Evolutionary conservation across 352 stramenopile species (phyloP).

Genomic region (Pythium sukuiense): DNA sequence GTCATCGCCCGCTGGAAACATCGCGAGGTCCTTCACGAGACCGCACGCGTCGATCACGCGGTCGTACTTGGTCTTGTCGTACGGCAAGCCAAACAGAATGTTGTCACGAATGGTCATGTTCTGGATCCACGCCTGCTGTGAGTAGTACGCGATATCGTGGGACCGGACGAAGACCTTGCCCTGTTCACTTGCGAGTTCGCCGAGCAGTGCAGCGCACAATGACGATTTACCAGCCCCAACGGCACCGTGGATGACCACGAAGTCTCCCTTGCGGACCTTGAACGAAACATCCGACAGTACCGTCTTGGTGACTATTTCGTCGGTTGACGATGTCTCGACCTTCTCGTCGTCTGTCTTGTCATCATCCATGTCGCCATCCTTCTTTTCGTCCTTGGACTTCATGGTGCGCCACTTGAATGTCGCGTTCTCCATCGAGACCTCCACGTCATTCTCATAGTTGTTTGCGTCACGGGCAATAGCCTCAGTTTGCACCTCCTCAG

Average conservation of each 20-base stretch:
- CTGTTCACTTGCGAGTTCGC: slow-evolving; percentile 82
- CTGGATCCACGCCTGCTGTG: slow-evolving; percentile 85
- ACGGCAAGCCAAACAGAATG: slow-evolving; percentile 86
- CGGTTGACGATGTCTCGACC: no score
- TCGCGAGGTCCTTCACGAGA: slow-evolving; percentile 79
- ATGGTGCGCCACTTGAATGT: no score
- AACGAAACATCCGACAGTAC: no score
- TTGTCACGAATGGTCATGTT: slow-evolving; percentile 67
- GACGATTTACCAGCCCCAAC: slow-evolving; percentile 64
- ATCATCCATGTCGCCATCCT: no score
- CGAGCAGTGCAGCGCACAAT: slow-evolving; percentile 48
- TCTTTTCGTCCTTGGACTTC: no score
- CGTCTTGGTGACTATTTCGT: no score
- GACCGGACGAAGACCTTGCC: slow-evolving; percentile 44
- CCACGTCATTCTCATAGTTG: no score
- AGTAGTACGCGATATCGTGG: slow-evolving; percentile 54
- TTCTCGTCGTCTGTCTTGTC: no score
- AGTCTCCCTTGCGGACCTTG: slow-evolving; percentile 38
- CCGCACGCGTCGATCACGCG: slow-evolving; percentile 77
- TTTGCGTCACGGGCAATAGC: no score
- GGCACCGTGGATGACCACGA: slow-evolving; percentile 49
- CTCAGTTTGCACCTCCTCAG: no score
- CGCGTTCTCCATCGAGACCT: no score
- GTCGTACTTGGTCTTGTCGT: slow-evolving; percentile 44
- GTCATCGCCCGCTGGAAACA: slow-evolving; percentile 81